Evolutionary conservation across 495 filamentous ascomycete species (phyloP).

Genomic region (Penicillium cosmopolitanum): DNA sequence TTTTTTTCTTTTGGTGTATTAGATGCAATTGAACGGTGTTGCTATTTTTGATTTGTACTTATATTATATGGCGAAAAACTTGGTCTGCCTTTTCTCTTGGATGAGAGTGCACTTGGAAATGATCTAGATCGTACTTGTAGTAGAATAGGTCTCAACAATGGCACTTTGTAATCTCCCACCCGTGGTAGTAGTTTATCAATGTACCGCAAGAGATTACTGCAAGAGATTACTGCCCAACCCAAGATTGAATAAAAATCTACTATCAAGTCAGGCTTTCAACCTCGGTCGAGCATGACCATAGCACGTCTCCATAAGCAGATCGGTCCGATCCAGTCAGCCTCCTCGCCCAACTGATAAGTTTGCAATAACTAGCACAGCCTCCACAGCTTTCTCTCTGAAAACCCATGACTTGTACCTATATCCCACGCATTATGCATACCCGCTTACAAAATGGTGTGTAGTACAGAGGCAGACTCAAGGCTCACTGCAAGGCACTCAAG

Average conservation of each 20-base stretch:
- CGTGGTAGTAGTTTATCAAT: background rate
- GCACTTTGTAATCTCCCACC: no score
- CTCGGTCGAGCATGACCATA: no score
- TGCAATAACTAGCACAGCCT: background rate
- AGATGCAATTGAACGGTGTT: conserved; percentile 24
- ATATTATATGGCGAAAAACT: conserved; percentile 5
- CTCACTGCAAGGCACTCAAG: background rate
- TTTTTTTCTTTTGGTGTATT: conserved; percentile 20
- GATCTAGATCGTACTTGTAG: background rate
- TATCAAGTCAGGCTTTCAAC: no score
- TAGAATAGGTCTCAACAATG: no score
- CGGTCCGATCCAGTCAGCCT: background rate
- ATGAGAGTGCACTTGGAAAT: background rate
- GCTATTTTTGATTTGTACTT: background rate
- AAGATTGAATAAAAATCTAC: no score
- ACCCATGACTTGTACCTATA: no score
- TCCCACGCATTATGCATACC: no score
- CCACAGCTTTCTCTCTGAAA: background rate
- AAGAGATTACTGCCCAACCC: no score
- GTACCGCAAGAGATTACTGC: no score
- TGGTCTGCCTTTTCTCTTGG: background rate
- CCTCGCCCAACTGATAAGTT: background rate
- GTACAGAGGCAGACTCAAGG: background rate
- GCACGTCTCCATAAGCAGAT: background rate
- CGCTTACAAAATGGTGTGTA: no score